Conservation (phyloP, 2,329 filamentous ascomycete species). For the Chrysoporthe cubensis region DNA sequence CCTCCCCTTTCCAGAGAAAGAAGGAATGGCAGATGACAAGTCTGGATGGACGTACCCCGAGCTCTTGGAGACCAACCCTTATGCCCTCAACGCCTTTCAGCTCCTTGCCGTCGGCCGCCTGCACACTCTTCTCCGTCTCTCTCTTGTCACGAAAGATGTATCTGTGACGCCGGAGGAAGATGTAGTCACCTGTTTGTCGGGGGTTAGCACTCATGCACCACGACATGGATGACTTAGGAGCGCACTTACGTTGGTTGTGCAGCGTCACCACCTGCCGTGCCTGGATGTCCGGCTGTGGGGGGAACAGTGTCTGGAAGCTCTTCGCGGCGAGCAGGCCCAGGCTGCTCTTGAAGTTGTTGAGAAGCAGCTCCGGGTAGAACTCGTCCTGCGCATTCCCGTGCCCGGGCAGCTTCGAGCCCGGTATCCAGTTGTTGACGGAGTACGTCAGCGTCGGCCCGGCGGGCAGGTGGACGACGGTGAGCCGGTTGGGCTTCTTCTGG, state of each 20-base stretch:
- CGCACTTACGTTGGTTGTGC: slow-evolving; percentile 92
- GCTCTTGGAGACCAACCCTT: slow-evolving; percentile 84
- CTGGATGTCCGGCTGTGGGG: slow-evolving; percentile 78
- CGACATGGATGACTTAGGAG: neutral
- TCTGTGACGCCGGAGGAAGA: slow-evolving; percentile 74
- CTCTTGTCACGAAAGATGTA: slow-evolving; percentile 78
- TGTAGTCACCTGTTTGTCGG: slow-evolving; percentile 40
- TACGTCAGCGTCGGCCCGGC: slow-evolving; percentile 92
- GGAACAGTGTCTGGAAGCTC: slow-evolving; percentile 80
- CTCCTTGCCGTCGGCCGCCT: slow-evolving; percentile 79
- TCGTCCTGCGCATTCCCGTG: slow-evolving; percentile 81
- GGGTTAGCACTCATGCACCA: neutral
- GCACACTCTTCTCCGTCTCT: slow-evolving; percentile 82
- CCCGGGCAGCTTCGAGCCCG: slow-evolving; percentile 83
- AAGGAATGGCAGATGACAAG: neutral
- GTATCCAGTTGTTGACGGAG: slow-evolving; percentile 85
- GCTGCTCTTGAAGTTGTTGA: slow-evolving; percentile 95
- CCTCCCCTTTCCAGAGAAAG: neutral
- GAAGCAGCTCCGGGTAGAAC: slow-evolving; percentile 85
- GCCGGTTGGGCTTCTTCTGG: slow-evolving; percentile 77
- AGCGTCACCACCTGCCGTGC: slow-evolving; percentile 90
- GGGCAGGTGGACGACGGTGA: slow-evolving; percentile 48
- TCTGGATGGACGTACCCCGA: slow-evolving; percentile 54
- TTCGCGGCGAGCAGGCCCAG: slow-evolving; percentile 86
- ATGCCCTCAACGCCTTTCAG: slow-evolving; percentile 86